A percentile compares a stretch with the other conserved stretches of the same genome.
phyloP scores from a whole-genome alignment of 2,329 filamentous ascomycete genomes.

The Aspergillus flavus region DNA sequence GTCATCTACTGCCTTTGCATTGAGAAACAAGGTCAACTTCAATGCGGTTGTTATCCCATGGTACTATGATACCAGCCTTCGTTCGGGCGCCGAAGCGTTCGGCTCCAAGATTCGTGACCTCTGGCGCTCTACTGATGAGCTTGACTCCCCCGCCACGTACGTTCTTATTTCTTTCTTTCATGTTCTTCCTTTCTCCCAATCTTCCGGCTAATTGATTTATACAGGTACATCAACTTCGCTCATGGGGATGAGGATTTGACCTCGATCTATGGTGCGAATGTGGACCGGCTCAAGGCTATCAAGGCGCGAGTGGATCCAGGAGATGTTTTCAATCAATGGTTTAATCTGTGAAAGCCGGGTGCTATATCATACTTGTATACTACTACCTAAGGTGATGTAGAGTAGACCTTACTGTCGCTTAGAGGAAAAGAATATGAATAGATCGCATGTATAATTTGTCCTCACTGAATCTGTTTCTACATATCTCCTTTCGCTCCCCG shows the following conservation, averaged over 20 bases:
- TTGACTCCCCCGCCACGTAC: conserved; percentile 7
- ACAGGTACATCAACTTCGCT: not conserved
- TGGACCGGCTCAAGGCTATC: conserved; percentile 4
- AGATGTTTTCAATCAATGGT: not conserved
- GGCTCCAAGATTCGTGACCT: conserved; percentile 5
- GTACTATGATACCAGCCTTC: conserved; percentile 5
- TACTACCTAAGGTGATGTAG: not conserved
- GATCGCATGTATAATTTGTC: not conserved
- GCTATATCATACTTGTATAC: not conserved
- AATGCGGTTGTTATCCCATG: conserved; percentile 8
- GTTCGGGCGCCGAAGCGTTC: not conserved
- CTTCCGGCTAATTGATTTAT: not conserved
- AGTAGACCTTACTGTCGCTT: not conserved
- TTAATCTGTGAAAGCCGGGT: not conserved
- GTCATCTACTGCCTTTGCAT: conserved; percentile 4
- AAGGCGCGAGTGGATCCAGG: conserved; percentile 3
- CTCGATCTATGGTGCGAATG: conserved; percentile 6
- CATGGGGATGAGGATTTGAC: not conserved
- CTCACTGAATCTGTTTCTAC: not conserved
- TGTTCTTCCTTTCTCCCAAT: not conserved
- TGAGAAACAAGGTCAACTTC: conserved; percentile 9
- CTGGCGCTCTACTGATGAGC: conserved; percentile 7
- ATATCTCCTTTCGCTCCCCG: not conserved
- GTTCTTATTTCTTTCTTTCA: not conserved
- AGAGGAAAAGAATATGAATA: not conserved